Base-by-base conservation (phyloP, 257 asterid species). In the Handroanthus guayacan region DNA sequence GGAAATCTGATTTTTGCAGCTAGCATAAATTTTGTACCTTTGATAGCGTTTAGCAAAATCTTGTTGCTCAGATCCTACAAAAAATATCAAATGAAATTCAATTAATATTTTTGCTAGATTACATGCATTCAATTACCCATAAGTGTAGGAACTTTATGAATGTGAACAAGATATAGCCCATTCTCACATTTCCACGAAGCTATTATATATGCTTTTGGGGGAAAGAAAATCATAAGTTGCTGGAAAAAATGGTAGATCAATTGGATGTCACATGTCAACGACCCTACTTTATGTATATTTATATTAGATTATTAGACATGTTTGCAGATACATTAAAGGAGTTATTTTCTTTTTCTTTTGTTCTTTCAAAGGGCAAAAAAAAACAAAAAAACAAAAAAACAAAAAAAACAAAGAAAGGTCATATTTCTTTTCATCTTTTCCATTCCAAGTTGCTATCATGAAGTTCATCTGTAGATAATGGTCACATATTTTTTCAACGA, bases 31-130 rank as follows among this genome's bases (percentile, higher is more conserved):
- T 5, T 55, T 63, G 9, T 87, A 92, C 98, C 98, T 90, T 75
- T 88, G 70, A 92, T 80, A 34, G 98, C 93, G 60, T 86, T 89
- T 25, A 84, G 73, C 55, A 94, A 80, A 78, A 89, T 81, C 74
- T 76, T 79, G 89, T 80, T 94, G 84, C 80, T 85, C 14, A 94
- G 86, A 86, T 94, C 97, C 98, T 94, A 73, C 55, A 57, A 67
- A 77, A 54, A 71, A 18, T 39, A 41, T 17, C 7, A 71, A 55
- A 66, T 44, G 44, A 60, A 57, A 62, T n/a, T 7, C 7, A 31
- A 18, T 70, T 11, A 79, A 60, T 16, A 56, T 5, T 62, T 62
- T 62, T 4, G 17, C 17, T 4, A 61, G 16, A 10, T 39, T 31
- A 62, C 48, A 38, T 36, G 68, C 47, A 62, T n/a, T 62, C 20